phyloP scores from a whole-genome alignment of 1,284 basidiomycete genomes.

The Vanrija sp. region DNA sequence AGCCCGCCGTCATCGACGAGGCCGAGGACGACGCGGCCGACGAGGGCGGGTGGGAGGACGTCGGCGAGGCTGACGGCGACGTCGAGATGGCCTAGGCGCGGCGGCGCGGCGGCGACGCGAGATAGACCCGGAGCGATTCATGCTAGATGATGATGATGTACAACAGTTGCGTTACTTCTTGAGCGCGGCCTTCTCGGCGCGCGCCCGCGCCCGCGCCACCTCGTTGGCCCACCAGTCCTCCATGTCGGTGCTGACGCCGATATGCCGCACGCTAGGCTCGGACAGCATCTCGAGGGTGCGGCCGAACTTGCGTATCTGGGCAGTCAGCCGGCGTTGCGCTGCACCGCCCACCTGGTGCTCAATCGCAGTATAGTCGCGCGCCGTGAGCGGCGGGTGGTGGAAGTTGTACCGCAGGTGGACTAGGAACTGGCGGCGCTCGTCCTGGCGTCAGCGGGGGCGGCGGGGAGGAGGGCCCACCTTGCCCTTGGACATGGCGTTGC shows the following conservation, averaged over 20 bases:
- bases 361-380: conserved; percentile 47
- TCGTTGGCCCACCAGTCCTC: conserved; percentile 45
- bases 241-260: conserved; percentile 43
- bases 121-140: not conserved
- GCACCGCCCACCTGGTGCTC: conserved; percentile 44
- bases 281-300: conserved; percentile 46
- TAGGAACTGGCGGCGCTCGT: conserved; percentile 30
- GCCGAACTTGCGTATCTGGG: conserved; percentile 43
- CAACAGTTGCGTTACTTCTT: conserved; percentile 7
- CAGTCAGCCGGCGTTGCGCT: not conserved
- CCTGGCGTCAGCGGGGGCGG: conserved; percentile 1
- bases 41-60: conserved; percentile 52
- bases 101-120: not conserved
- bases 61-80: conserved; percentile 54
- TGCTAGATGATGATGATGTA: conserved; percentile 6
- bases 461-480: conserved; percentile 14
- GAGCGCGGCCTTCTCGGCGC: conserved; percentile 6
- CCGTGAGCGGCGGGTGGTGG: conserved; percentile 39
- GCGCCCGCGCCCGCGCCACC: conserved; percentile 18
- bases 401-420: conserved; percentile 47
- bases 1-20: conserved; percentile 59
- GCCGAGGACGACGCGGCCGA: conserved; percentile 29
- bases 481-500: conserved; percentile 37
- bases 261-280: conserved; percentile 34
- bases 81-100: conserved; percentile 62